These are phyloP conservation scores for Boletellus dicymbophilus DNA, from an alignment of 1,284 basidiomycete genomes.

Conservation along the genomic window DNA sequence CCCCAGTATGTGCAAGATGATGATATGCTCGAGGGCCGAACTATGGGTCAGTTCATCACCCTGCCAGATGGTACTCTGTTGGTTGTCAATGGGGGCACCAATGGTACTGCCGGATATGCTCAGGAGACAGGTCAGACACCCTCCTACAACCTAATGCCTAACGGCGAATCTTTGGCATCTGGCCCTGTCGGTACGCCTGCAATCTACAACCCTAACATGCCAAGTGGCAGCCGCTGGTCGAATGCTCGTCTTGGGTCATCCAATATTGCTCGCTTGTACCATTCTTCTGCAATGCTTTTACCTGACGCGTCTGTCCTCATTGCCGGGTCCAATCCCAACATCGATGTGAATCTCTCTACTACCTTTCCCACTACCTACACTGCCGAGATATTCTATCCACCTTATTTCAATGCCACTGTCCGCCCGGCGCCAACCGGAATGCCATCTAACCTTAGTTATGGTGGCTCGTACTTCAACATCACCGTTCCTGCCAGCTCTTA, in stretches of 20 bases:
- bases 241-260: slow-evolving; percentile 63
- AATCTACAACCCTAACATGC: slow-evolving; percentile 73
- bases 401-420: slow-evolving; percentile 74
- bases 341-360: slow-evolving; percentile 73
- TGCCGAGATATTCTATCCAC: slow-evolving; percentile 87
- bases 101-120: slow-evolving; percentile 77
- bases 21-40: slow-evolving; percentile 72
- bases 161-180: slow-evolving; percentile 62
- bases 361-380: slow-evolving; percentile 85
- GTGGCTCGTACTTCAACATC: slow-evolving; percentile 78
- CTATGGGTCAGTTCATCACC: slow-evolving; percentile 87
- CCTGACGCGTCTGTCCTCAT: slow-evolving; percentile 87
- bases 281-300: slow-evolving; percentile 87
- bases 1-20: slow-evolving; percentile 69
- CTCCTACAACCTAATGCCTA: slow-evolving; percentile 54
- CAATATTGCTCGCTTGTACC: slow-evolving; percentile 79
- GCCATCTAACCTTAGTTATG: slow-evolving; percentile 78
- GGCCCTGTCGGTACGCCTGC: slow-evolving; percentile 71
- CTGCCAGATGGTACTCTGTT: slow-evolving; percentile 78
- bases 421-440: slow-evolving; percentile 77
- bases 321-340: slow-evolving; percentile 93
- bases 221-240: slow-evolving; percentile 73
- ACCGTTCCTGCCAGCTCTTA: slow-evolving; percentile 64
- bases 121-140: slow-evolving; percentile 51
- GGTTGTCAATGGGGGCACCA: slow-evolving; percentile 76